Percentiles rank a stretch among this genome's conserved stretches.
These are phyloP conservation scores for Elaeagnus macrophylla DNA, from an alignment of 306 rosid species.

Conservation along the genomic window DNA sequence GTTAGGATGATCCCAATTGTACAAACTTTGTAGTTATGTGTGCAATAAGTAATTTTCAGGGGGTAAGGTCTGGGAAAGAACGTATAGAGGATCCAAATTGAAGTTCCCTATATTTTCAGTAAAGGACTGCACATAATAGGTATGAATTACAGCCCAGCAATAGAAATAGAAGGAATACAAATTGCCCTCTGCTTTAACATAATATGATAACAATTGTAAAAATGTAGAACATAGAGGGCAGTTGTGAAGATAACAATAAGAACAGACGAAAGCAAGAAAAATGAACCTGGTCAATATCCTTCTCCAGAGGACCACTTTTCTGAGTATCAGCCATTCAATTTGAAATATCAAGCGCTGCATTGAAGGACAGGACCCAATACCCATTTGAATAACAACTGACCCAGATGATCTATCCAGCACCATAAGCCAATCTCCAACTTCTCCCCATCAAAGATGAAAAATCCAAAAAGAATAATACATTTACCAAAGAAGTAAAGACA, in stretches of 20 bases:
- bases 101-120: neutral
- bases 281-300: conserved; percentile 79
- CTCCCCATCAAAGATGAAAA: conserved; percentile 41
- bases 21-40: too few species aligned
- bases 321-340: conserved; percentile 93
- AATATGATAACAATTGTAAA: neutral
- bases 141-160: neutral
- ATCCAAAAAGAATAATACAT: neutral
- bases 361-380: conserved; percentile 39
- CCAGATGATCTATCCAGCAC: conserved; percentile 33
- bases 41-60: conserved; percentile 6
- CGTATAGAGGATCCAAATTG: neutral
- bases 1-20: too few species aligned
- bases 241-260: neutral
- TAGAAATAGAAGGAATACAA: neutral
- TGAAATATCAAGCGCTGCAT: conserved; percentile 39
- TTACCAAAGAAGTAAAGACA: conserved; percentile 7
- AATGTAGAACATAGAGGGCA: neutral
- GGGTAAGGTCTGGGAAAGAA: neutral
- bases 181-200: neutral
- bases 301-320: conserved; percentile 45
- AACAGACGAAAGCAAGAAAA: conserved; percentile 13
- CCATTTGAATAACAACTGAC: conserved; percentile 51
- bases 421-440: conserved; percentile 33
- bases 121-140: neutral